Base-by-base conservation (phyloP, 176 grass and related monocot genomes). In the Poa pratensis region DNA sequence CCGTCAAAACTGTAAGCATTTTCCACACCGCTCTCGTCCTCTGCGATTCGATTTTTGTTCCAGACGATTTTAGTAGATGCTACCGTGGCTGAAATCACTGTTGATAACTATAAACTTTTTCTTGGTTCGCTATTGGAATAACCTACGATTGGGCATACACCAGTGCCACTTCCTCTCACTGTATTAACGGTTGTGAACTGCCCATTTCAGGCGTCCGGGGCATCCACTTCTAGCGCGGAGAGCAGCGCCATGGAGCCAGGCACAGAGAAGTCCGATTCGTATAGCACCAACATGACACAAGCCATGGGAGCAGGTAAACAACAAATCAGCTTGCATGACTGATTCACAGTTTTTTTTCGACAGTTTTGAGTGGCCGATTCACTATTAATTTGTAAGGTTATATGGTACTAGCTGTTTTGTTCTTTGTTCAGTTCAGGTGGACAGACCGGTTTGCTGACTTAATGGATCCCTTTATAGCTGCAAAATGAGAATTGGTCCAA, bases 251-350 rank as follows among this genome's bases (percentile, higher is more conserved):
- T 87, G 19, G 91, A 94, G 57, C 58, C 65, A 0, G 87, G 86
- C 23, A 71, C 77, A 5, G 84, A 84, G 24, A 99, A 91, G 69
- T 99, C 96, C 14, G 86, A 92, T 34, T 28, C 51, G 6, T 99
- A 99, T 75, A 99, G 90, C 81, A 76, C 69, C 74, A 85, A 94
- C 74, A 99, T 96, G 96, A 92, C 96, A 69, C 87, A 94, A 65
- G 84, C 96, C 37, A 96, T 96, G 96, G 96, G 96, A 43, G 91
- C 96, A 91, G 96, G 96, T 94, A 92, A 48, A 37, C 0, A 22
- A 1, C 55, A 14, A 3, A 2, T 20, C 22, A 45, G 1, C 18
- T 9, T 5, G 12, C 18, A 8, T 15, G 6, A 35, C 9, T 3
- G 28, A 19, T 66, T 68, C 64, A 19, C 6, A 40, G 18, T n/a